Base-by-base conservation (phyloP, 192 early-diverging fungal species). In the Backusella parvicylindrica region DNA sequence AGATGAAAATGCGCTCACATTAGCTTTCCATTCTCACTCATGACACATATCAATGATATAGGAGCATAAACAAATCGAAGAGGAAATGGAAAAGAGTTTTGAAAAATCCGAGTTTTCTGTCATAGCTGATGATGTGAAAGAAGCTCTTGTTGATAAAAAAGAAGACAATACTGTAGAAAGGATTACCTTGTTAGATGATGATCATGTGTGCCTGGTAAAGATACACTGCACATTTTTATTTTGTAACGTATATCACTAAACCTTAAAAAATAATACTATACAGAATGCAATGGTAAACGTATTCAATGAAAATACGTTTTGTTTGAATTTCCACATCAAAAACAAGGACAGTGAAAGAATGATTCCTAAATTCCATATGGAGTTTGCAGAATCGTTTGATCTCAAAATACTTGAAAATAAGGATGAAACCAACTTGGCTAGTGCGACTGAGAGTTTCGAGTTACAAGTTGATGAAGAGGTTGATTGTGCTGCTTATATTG, bases 301-400 rank as follows among this genome's bases (percentile, higher is more conserved):
- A 81, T 65, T 82, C 73, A 30, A 49, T 64, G 15, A 77, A 79
- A 28, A 79, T 2, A 49, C 31, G 9, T 32, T 74, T 5, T 18
- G 41, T 32, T 6, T 78, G 16, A 56, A 73, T 15, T 74, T 79
- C 35, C 68, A 38, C 33, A 69, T 79, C 33, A 68, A 69, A 30
- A 79, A 79, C 30, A 70, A 74, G 67, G 21, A 47, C 15, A 43
- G 12, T 12, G 63, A 33, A 18, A 36, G 31, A 28, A 64, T 79
- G 40, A 67, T 74, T 16, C 73, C 77, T n/a, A 74, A 35, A 38
- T 31, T 79, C 13, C 74, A 64, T 31, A 40, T 79, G 33, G 64
- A 75, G 15, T 79, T 79, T 50, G 41, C 73, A 15, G 56, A 79
- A 47, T 75, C 78, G 2, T 79, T 79, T 49, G 78, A 74, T 72